These are phyloP conservation scores for Myriosclerotinia scirpicola DNA, from an alignment of 2,329 filamentous ascomycete species.

Conservation along the genomic window DNA sequence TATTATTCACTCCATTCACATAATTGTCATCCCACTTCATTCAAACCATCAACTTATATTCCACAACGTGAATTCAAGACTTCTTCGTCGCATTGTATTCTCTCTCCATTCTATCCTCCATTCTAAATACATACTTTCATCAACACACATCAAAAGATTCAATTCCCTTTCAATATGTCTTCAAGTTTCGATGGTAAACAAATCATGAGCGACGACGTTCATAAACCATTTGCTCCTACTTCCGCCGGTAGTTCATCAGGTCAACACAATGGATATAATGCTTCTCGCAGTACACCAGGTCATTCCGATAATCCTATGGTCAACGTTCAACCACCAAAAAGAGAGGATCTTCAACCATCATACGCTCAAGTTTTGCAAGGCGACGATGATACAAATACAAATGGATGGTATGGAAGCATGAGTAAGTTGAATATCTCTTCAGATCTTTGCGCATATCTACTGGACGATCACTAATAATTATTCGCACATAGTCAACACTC, in stretches of 20 bases:
- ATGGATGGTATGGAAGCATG: slow-evolving; percentile 90
- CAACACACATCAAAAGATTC: background rate
- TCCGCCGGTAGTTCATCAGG: slow-evolving; percentile 2
- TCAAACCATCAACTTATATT: too few species aligned
- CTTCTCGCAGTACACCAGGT: slow-evolving; percentile 28
- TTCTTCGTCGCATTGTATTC: too few species aligned
- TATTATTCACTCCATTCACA: too few species aligned
- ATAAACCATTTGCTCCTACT: slow-evolving; percentile 1
- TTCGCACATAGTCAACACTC: slow-evolving; percentile 58
- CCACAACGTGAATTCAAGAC: too few species aligned
- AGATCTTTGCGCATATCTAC: background rate
- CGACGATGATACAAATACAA: slow-evolving; percentile 63
- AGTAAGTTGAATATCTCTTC: slow-evolving; percentile 51
- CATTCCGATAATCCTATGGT: slow-evolving; percentile 51
- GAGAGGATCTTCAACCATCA: slow-evolving; percentile 76
- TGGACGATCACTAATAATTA: background rate
- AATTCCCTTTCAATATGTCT: slow-evolving; percentile 11
- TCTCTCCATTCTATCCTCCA: background rate
- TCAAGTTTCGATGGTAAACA: slow-evolving; percentile 10
- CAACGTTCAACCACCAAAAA: slow-evolving; percentile 73
- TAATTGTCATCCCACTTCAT: too few species aligned
- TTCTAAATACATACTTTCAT: background rate
- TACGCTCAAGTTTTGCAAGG: slow-evolving; percentile 65
- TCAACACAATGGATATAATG: slow-evolving; percentile 28
- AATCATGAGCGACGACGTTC: background rate